Evolutionary conservation across 1,284 basidiomycete genomes (phyloP), one percentile per base, ranked within the genome.

Genomic region (Fomitopsis palustris): DNA sequence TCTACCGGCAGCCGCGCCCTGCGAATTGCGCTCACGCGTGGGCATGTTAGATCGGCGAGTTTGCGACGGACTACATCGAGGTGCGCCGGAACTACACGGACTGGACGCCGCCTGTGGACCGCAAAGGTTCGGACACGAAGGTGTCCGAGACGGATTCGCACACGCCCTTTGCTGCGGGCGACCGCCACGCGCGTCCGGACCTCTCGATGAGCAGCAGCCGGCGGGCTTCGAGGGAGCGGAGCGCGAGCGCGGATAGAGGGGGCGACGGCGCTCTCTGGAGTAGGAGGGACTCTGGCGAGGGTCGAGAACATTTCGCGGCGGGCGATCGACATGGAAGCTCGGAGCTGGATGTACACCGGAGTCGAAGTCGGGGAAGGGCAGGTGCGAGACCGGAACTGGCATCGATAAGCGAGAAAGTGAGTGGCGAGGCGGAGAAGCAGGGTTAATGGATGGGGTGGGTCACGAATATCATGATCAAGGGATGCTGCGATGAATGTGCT

Each of bases 41-140:
- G 14, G 45, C 16, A 49, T 35, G 49, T 29, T 64, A 90, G 87
- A 87, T 90, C 57, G 89, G 88, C 61, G 89, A 91, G 70, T 91
- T 90, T 65, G 88, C 87, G 29, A 85, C 78, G 33, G 89, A 91
- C 68, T 91, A 90, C 64, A 88, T 91, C 62, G 88, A 91, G 69
- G 80, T 89, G n/a, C 84, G 85, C 42, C 80, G 88, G 54, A 83
- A 89, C 67, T 88, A 82, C 65, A 76, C 79, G 19, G 86, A 88
- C 62, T 84, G 85, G 76, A 80, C 77, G 45, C 74, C 78, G 1
- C 60, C 59, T 8, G 69, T 67, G 62, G 62, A 62, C 55, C 58
- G 58, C 31, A 61, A 62, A 12, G 54, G 25, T 23, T 58, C 60
- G 4, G 66, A 64, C 29, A 47, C 45, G 25, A 47, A 47, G 45